Conservation (phyloP, 192 early-diverging fungal genomes). For the Umbelopsis vinacea region DNA sequence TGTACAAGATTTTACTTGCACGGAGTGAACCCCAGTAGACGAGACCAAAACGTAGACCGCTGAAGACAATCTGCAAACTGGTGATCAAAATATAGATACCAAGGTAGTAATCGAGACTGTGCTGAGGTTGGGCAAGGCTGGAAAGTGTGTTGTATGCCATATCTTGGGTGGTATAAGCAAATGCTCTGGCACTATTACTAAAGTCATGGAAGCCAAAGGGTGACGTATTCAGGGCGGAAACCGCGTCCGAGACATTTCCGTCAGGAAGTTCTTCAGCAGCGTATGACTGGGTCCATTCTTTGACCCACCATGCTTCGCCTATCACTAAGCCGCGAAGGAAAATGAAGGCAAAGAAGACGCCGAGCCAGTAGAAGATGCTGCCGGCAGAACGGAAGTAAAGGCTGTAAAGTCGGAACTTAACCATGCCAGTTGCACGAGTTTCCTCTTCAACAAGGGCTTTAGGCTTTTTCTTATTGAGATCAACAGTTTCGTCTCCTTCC, state of each 20-base stretch:
- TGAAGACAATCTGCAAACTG: constrained; percentile 29
- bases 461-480: constrained; percentile 34
- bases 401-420: constrained; percentile 75
- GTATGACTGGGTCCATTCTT: constrained; percentile 55
- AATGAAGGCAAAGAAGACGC: constrained; percentile 46
- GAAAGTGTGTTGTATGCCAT: constrained; percentile 1
- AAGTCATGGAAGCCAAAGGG: constrained; percentile 3
- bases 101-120: constrained; percentile 58
- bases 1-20: constrained; percentile 65
- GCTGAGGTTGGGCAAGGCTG: constrained; percentile 18
- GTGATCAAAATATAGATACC: constrained; percentile 61
- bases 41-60: constrained; percentile 34
- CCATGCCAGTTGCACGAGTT: constrained; percentile 74
- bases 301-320: constrained; percentile 68
- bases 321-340: constrained; percentile 54
- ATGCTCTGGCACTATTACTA: background rate
- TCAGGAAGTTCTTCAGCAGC: background rate
- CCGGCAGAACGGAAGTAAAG: constrained; percentile 75
- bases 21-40: constrained; percentile 50
- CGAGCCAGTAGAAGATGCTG: constrained; percentile 62
- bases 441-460: constrained; percentile 52
- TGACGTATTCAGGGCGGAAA: background rate
- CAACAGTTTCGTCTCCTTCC: constrained; percentile 28
- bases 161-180: background rate
- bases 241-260: background rate